Evolutionary conservation across 495 filamentous ascomycete species (phyloP).

Genomic region (Aspergillus nanangensis): DNA sequence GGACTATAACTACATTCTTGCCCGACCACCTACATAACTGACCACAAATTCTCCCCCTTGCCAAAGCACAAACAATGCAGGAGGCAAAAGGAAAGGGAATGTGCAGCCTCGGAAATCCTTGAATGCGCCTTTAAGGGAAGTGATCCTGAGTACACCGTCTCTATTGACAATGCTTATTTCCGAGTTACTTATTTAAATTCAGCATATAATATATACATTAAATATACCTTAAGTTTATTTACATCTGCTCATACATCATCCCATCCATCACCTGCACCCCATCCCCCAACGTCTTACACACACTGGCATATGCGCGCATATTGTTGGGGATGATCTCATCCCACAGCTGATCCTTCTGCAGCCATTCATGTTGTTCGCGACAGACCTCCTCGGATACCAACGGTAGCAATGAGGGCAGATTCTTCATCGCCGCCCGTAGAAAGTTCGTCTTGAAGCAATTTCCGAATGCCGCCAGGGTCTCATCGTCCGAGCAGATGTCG

Average conservation of each 20-base stretch:
- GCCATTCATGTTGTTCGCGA: conserved; percentile 29
- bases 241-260: conserved; percentile 1
- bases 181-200: too few relatives aligned
- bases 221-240: neutral
- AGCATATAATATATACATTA: neutral
- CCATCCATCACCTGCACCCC: conserved; percentile 10
- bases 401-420: conserved; percentile 30
- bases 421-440: conserved; percentile 28
- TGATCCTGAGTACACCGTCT: too few relatives aligned
- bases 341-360: conserved; percentile 35
- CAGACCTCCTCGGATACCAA: conserved; percentile 38
- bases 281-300: conserved; percentile 25
- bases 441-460: conserved; percentile 42
- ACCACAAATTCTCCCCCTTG: too few relatives aligned
- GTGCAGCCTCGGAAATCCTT: too few relatives aligned
- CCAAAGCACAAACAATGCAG: too few relatives aligned
- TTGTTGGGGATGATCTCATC: conserved; percentile 37
- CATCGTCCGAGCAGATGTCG: conserved; percentile 35
- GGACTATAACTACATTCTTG: too few relatives aligned
- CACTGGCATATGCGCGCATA: conserved; percentile 39
- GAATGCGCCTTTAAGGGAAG: too few relatives aligned
- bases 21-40: too few relatives aligned
- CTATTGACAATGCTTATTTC: too few relatives aligned
- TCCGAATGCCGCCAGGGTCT: conserved; percentile 36
- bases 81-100: too few relatives aligned